phyloP scores from a whole-genome alignment of 306 rosid species.

The Cucurbita argyrosperma region DNA sequence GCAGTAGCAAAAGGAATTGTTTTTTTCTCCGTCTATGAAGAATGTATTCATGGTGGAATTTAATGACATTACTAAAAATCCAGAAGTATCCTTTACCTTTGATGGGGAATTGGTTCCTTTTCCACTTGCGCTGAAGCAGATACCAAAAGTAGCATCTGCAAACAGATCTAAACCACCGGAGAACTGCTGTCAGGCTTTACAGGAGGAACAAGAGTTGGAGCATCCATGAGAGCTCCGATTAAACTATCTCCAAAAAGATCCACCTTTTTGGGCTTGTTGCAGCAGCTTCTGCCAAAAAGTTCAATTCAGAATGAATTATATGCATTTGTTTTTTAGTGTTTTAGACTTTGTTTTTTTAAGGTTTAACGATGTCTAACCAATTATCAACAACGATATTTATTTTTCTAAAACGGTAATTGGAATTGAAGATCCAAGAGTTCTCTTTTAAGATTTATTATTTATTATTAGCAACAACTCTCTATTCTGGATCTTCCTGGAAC shows the following conservation, averaged over 20 bases:
- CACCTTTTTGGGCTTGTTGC: constrained; percentile 53
- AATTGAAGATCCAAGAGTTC: neutral
- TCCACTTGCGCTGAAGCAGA: constrained; percentile 50
- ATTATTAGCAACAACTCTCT: neutral
- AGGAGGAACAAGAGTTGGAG: constrained; percentile 49
- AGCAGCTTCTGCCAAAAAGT: constrained; percentile 49
- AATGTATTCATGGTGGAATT: neutral
- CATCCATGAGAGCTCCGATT: constrained; percentile 82
- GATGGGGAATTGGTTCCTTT: constrained; percentile 43
- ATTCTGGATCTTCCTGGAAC: neutral
- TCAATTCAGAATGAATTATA: constrained; percentile 9
- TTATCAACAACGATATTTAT: neutral
- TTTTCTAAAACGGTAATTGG: neutral
- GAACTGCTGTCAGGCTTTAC: constrained; percentile 33
- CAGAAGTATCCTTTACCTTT: constrained; percentile 27
- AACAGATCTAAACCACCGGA: constrained; percentile 80
- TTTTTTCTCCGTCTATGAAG: neutral
- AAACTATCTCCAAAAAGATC: constrained; percentile 73
- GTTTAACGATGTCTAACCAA: neutral
- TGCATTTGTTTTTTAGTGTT: neutral
- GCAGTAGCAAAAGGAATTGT: neutral
- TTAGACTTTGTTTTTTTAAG: neutral
- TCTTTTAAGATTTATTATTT: neutral
- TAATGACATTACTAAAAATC: neutral
- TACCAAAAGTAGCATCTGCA: constrained; percentile 83